These are phyloP conservation scores for Sonneratia caseolaris DNA, from an alignment of 345 rosid genomes.

Conservation along the genomic window DNA sequence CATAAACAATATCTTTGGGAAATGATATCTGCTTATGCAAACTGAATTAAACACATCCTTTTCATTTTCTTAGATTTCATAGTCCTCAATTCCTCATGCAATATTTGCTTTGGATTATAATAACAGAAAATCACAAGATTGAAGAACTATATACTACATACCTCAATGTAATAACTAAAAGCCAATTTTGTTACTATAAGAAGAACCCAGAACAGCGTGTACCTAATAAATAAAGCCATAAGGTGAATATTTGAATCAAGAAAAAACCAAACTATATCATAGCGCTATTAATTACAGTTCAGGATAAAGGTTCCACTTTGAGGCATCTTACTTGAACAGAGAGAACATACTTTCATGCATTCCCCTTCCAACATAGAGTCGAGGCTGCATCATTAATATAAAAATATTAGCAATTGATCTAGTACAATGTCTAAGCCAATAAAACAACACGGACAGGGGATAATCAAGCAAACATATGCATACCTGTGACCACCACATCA, in stretches of 20 bases:
- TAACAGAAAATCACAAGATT: neutral
- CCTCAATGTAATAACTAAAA: slow-evolving; percentile 95
- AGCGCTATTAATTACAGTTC: slow-evolving; percentile 2
- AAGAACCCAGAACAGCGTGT: slow-evolving; percentile 89
- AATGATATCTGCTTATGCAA: neutral
- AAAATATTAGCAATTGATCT: neutral
- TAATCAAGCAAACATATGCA: slow-evolving; percentile 1
- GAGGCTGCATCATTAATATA: slow-evolving; percentile 50
- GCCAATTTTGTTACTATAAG: slow-evolving; percentile 82
- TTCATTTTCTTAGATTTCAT: neutral
- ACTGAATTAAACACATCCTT: neutral
- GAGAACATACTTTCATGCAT: slow-evolving; percentile 94
- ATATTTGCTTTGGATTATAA: neutral
- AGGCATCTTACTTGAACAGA: slow-evolving; percentile 68
- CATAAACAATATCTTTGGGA: neutral
- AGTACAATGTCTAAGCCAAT: neutral
- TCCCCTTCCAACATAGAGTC: slow-evolving; percentile 98
- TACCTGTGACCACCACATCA: slow-evolving; percentile 99
- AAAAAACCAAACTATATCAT: neutral
- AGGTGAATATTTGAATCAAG: neutral
- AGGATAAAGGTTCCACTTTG: neutral
- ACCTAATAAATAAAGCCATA: slow-evolving; percentile 39
- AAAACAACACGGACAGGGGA: neutral
- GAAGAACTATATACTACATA: slow-evolving; percentile 18
- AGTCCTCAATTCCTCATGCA: neutral